Conservation (phyloP, 495 filamentous ascomycete genomes). For the Neohortaea acidophila region DNA sequence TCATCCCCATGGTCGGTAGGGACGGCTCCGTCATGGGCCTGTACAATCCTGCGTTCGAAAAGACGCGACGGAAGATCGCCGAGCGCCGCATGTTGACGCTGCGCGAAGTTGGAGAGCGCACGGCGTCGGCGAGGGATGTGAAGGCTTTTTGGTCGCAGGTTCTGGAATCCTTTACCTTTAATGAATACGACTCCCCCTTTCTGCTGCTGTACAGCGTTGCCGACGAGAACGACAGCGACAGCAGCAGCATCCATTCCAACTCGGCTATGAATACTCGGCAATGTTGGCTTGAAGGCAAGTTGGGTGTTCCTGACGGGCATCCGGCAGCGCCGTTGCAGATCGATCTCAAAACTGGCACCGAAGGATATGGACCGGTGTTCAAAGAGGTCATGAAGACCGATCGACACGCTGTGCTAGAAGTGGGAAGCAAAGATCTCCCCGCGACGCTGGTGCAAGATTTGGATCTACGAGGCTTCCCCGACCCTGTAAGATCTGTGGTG, state of each 20-base stretch:
- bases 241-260: conserved; percentile 45
- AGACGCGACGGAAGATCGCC: conserved; percentile 46
- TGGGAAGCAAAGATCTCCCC: conserved; percentile 43
- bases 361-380: conserved; percentile 51
- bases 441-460: conserved; percentile 42
- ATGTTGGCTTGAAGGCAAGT: conserved; percentile 42
- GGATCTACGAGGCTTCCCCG: conserved; percentile 48
- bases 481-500: conserved; percentile 47
- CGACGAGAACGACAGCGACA: conserved; percentile 45
- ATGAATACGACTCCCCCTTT: conserved; percentile 48
- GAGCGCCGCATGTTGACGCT: conserved; percentile 53
- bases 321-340: conserved; percentile 34
- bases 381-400: conserved; percentile 49
- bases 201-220: conserved; percentile 46
- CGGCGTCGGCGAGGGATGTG: conserved; percentile 48
- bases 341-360: conserved; percentile 43
- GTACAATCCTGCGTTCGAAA: conserved; percentile 56
- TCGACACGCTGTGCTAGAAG: conserved; percentile 42
- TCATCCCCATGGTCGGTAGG: conserved; percentile 49
- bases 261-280: conserved; percentile 38
- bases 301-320: conserved; percentile 49
- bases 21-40: conserved; percentile 48
- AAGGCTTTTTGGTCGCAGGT: conserved; percentile 47
- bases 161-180: conserved; percentile 41
- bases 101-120: conserved; percentile 54